Evolutionary conservation across 192 early-diverging fungal genomes (phyloP), one percentile per base, ranked within the genome.

Genomic region (Kappamyces sp.): DNA sequence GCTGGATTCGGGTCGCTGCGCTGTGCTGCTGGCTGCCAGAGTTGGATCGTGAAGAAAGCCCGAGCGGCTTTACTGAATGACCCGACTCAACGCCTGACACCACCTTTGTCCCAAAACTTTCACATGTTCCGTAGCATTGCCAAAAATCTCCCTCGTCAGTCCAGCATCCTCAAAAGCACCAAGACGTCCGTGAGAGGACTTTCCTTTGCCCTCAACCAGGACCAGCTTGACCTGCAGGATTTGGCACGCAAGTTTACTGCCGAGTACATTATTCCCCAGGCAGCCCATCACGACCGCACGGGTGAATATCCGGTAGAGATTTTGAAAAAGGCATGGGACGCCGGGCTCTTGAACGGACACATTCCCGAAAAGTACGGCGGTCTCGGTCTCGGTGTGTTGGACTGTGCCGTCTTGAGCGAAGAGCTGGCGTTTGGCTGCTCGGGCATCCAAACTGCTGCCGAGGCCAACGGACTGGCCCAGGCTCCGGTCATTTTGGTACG

Each of bases 381-480:
- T 58, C 67, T 89, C 9, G 94, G 90, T 13, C 76, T 94, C 5
- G 90, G 91, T 58, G 90, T 93, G 3, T 74, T 97, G 63, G 90
- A 93, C 47, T 83, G 84, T 60, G 83, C 90, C 5, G 65, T 97
- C 44, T 84, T 97, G 15, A 87, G 86, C 9, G 94, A 97, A 74
- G 91, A 94, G 74, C 69, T 97, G 33, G 87, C 94, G 31, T 93
- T 85, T 63, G 94, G 94, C 35, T 97, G 94, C 74, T 82, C 87
- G 7, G 93, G 93, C 44, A 94, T 97, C 63, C 92, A 93, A 71
- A 97, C 94, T 5, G 94, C 94, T 35, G 92, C 93, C 51, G 94
- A 97, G 66, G 94, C 94, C n/a, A 97, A 97, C 74, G 84, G 85
- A 1, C 76, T 97, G 12, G 94, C 92, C 37, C 64, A 66, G 10